Percentiles rank a stretch among this genome's conserved stretches.
Evolutionary conservation across 148 eudicot genomes (phyloP).

Genomic region (Arctostaphylos glauca): DNA sequence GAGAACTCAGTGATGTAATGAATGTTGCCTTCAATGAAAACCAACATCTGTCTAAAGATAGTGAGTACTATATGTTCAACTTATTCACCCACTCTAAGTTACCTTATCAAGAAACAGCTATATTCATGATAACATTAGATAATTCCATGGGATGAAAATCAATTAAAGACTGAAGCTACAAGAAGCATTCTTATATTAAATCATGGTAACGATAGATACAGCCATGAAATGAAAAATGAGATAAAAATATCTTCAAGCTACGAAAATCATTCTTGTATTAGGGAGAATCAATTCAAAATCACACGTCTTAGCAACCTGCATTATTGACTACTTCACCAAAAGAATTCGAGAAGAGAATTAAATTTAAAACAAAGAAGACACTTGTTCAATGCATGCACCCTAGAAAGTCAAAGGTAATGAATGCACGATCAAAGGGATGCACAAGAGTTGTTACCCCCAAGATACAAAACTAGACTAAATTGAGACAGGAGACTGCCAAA

Average conservation of each 20-base stretch:
- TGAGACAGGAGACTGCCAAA: neutral
- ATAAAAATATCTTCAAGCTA: neutral
- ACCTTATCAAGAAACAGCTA: neutral
- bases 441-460: neutral
- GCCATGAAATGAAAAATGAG: no score
- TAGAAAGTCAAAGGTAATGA: no score
- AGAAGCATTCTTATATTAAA: neutral
- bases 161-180: neutral
- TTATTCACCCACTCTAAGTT: no score
- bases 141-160: neutral
- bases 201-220: no score
- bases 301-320: neutral
- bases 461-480: neutral
- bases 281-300: neutral
- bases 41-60: no score
- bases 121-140: conserved; percentile 1
- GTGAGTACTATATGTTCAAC: no score
- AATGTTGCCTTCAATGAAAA: no score
- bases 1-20: no score
- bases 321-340: neutral
- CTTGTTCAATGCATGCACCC: neutral
- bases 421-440: neutral
- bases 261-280: neutral
- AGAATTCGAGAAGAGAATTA: neutral
- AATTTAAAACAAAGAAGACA: neutral